Evolutionary conservation across 805 yeast genomes (phyloP), one percentile per base, ranked within the genome.

Genomic region (Brettanomyces custersianus): DNA sequence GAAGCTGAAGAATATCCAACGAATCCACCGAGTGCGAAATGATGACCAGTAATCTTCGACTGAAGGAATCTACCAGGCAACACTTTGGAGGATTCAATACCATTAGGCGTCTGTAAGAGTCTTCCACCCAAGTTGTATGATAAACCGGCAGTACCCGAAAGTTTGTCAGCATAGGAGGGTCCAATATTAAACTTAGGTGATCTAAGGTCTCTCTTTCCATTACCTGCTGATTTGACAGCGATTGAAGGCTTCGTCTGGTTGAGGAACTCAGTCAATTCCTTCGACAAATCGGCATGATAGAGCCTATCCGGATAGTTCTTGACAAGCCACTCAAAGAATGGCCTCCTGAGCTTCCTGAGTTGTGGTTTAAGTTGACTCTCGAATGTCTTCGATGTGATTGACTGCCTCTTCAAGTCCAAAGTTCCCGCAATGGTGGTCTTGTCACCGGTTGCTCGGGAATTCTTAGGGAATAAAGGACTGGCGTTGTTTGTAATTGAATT

Each of bases 91-190:
- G 66, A 57, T 32, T 69, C 61, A 18, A 75, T 58, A 34, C 95
- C 94, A 48, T 78, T 74, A 17, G 94, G 92, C 4, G 81, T 65
- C 53, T 75, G 80, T 39, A 63, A 52, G 26, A 85, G 60, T 53
- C 85, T 70, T 5, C 94, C 94, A 39, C 67, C 70, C 41, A 80
- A 69, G 27, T 64, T 65, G 48, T 83, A 85, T 2, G 84, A 70
- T 40, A 84, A 66, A 5, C 95, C 95, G 20, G 81, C 94, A 6
- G 82, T 72, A 22, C 87, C 94, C 36, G 78, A 49, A 12, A 52
- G 42, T 38, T 44, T 41, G 12, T 49, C 42, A 13, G 40, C 35
- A 37, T 53, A 43, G 19, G 43, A 26, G 31, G 43, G 31, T 11
- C 55, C 49, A 24, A 51, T 42, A 20, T 13, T 17, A 15, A n/a